Conservation (phyloP, 805 yeast genomes). For the Monosporozyma unispora region DNA sequence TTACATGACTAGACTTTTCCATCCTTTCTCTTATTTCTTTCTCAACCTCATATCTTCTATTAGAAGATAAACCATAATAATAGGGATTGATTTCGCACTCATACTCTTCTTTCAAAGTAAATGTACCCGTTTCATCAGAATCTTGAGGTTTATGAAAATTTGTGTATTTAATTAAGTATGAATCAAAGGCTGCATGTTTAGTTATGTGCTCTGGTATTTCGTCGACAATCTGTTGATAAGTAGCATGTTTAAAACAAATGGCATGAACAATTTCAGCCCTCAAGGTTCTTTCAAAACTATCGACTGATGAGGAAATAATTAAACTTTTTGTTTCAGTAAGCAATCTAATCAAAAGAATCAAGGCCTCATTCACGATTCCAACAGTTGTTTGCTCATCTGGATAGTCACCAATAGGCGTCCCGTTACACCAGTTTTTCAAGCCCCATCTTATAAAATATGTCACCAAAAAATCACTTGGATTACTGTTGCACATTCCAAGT, state of each 20-base stretch:
- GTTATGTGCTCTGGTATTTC: slow-evolving; percentile 69
- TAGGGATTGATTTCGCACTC: slow-evolving; percentile 64
- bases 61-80: slow-evolving; percentile 67
- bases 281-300: slow-evolving; percentile 42
- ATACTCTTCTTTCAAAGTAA: slow-evolving; percentile 52
- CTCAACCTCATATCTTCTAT: slow-evolving; percentile 78
- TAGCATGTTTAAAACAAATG: slow-evolving; percentile 65
- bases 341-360: slow-evolving; percentile 56
- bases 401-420: slow-evolving; percentile 32
- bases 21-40: slow-evolving; percentile 45
- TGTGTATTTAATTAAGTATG: slow-evolving; percentile 47
- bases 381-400: slow-evolving; percentile 39
- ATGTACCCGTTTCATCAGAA: slow-evolving; percentile 50
- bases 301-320: slow-evolving; percentile 39
- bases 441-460: slow-evolving; percentile 66
- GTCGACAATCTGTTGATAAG: slow-evolving; percentile 59
- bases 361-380: slow-evolving; percentile 70
- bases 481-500: slow-evolving; percentile 42
- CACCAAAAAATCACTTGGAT: slow-evolving; percentile 48
- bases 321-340: slow-evolving; percentile 60
- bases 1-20: slow-evolving; percentile 33
- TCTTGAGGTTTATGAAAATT: slow-evolving; percentile 54
- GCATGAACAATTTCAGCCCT: slow-evolving; percentile 71
- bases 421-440: slow-evolving; percentile 44
- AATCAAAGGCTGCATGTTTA: slow-evolving; percentile 66